Percentiles rank a stretch among this genome's conserved stretches.
phyloP scores from a whole-genome alignment of 768 basidiomycete species.

The Lanmaoa rubissima region DNA sequence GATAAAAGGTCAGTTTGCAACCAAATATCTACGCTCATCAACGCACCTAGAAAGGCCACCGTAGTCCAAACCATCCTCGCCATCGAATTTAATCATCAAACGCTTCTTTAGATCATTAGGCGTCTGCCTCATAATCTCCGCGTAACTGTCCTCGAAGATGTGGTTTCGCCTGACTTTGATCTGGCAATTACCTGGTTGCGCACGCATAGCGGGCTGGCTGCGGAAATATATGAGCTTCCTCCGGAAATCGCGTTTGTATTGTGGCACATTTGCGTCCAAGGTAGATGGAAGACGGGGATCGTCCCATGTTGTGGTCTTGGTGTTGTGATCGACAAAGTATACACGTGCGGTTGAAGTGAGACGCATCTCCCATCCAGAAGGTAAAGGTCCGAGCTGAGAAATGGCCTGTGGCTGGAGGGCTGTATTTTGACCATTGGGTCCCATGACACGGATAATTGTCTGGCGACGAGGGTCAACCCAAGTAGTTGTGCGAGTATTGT shows the following conservation, averaged over 20 bases:
- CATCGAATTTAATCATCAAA: constrained; percentile 99
- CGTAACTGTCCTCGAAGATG: constrained; percentile 99
- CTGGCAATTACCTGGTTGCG: constrained; percentile 98
- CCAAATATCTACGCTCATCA: neutral
- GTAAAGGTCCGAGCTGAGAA: constrained; percentile 93
- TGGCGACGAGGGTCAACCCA: constrained; percentile 99
- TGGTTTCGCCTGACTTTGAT: constrained; percentile 98
- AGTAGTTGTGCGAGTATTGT: constrained; percentile 99
- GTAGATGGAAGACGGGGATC: constrained; percentile 95
- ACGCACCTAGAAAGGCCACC: constrained; percentile 92
- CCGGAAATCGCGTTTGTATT: constrained; percentile 99
- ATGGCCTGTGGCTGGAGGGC: constrained; percentile 93
- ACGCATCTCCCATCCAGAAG: constrained; percentile 99
- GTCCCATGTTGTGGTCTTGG: constrained; percentile 99
- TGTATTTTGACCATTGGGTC: constrained; percentile 84
- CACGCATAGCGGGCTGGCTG: constrained; percentile 96
- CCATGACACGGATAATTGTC: constrained; percentile 95
- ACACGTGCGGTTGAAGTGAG: constrained; percentile 97
- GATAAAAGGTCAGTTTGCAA: constrained; percentile 15
- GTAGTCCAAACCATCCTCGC: constrained; percentile 98
- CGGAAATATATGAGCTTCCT: constrained; percentile 99
- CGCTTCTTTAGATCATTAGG: constrained; percentile 98
- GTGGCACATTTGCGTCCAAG: constrained; percentile 94
- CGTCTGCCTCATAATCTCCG: constrained; percentile 99
- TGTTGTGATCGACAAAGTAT: constrained; percentile 99